Conservation (phyloP, 345 rosid genomes). For the Salix caprea region DNA sequence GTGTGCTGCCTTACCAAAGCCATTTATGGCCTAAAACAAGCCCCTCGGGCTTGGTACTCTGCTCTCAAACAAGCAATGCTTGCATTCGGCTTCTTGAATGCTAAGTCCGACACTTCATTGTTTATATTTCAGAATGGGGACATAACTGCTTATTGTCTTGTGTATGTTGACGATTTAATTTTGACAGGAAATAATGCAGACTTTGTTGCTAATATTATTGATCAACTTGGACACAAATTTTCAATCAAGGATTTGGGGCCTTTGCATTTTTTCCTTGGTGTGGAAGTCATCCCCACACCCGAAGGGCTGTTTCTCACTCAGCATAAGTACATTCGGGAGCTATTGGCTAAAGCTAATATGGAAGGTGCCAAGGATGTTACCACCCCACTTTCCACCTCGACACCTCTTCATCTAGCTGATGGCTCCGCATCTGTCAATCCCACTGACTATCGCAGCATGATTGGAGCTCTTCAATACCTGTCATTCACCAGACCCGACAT, state of each 20-base stretch:
- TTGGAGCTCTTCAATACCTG: background rate
- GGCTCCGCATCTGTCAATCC: background rate
- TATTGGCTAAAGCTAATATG: background rate
- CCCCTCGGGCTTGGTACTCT: background rate
- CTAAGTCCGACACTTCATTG: background rate
- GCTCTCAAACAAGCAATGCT: fast-evolving
- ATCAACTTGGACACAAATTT: background rate
- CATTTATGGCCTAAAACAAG: too few species aligned
- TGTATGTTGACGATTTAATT: background rate
- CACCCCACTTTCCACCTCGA: fast-evolving
- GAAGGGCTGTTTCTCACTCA: background rate
- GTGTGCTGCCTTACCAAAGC: background rate
- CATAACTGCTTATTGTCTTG: background rate
- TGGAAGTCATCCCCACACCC: background rate
- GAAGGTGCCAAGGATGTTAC: background rate
- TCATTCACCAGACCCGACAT: background rate
- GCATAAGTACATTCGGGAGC: fast-evolving
- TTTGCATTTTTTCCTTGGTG: background rate
- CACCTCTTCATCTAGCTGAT: background rate
- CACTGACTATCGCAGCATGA: too few species aligned
- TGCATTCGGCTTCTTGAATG: too few species aligned
- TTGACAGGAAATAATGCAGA: fast-evolving
- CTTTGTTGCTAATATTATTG: too few species aligned
- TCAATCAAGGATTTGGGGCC: background rate
- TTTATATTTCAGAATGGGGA: background rate